A percentile compares a stretch with the other conserved stretches of the same genome.
phyloP scores from a whole-genome alignment of 169 alveolate genomes.

The Hepatocystis sp. region DNA sequence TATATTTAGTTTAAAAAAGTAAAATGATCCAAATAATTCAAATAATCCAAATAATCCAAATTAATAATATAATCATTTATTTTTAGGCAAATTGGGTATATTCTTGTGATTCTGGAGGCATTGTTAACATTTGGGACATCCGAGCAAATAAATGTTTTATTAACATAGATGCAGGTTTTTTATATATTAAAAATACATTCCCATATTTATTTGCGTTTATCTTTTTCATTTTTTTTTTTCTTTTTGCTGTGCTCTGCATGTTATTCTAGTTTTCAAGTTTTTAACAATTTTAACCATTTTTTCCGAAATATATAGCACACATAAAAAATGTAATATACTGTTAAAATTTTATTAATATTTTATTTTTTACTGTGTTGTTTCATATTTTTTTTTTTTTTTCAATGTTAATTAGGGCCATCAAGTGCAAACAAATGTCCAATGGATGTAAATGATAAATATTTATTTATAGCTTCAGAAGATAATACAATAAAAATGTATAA shows the following conservation, averaged over 20 bases:
- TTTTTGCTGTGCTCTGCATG: neutral
- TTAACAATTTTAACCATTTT: too few species aligned
- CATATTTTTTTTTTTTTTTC: conserved; percentile 12
- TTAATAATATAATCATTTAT: conserved; percentile 32
- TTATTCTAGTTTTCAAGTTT: too few species aligned
- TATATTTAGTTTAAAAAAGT: neutral
- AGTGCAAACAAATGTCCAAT: conserved; percentile 76
- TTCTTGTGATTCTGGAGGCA: conserved; percentile 77
- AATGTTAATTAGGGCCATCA: conserved; percentile 63
- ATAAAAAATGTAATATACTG: neutral
- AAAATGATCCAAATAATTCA: too few species aligned
- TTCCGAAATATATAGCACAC: too few species aligned
- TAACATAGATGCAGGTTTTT: conserved; percentile 63
- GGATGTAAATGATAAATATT: conserved; percentile 65
- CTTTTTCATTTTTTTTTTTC: conserved; percentile 4
- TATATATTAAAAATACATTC: conserved; percentile 13
- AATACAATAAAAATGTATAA: conserved; percentile 65
- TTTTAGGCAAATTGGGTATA: conserved; percentile 57
- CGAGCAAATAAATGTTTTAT: conserved; percentile 64
- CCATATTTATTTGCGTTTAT: neutral
- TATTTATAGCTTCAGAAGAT: conserved; percentile 75
- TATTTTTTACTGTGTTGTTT: conserved; percentile 19
- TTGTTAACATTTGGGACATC: conserved; percentile 75
- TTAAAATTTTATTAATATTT: conserved; percentile 6
- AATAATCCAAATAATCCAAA: too few species aligned